Evolutionary conservation across 805 yeast genomes (phyloP), one percentile per base, ranked within the genome.

Genomic region (Lachancea sp.): DNA sequence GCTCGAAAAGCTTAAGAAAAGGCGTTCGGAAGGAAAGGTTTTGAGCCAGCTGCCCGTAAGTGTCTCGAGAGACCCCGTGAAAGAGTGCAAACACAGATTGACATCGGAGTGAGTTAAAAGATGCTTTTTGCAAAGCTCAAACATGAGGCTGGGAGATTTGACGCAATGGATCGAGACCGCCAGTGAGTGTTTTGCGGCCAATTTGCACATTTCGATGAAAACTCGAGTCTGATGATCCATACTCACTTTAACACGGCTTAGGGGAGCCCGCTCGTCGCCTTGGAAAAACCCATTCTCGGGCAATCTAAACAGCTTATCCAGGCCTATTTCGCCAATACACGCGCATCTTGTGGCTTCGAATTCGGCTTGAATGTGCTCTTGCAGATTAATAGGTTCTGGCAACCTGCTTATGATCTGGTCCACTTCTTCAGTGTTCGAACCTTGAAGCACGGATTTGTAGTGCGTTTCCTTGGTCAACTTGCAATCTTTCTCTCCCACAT

Each of bases 271-370:
- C 22, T 40, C 25, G 31, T 36, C 46, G 10, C 34, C 47, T 7
- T 57, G 47, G 46, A 67, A 68, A 56, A 61, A 79, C 1, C 89
- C 88, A 46, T 66, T 67, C 45, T 62, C 54, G 2, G 95, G 95
- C 3, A 90, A 61, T 31, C 85, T 63, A 57, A 86, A 85, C 26
- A 78, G 57, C 60, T 82, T 85, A 61, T 91, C 99, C 2, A 93
- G 66, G 0, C 99, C 99, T n/a, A 88, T 74, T 55, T 91, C 99
- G 0, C 99, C 99, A 9, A 91, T 70, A 11, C 85, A 74, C 17
- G 55, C 58, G 13, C 54, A 49, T 2, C 35, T 11, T 2, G 43
- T 17, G 22, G 41, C 32, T n/a, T 53, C 46, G 20, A 56, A 48
- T 10, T 60, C 53, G 12, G 50, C 42, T 0, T 39, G 16, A 6